Evolutionary conservation across 495 filamentous ascomycete species (phyloP), one percentile per base, ranked within the genome.

Genomic region (Penicillium cosmopolitanum): DNA sequence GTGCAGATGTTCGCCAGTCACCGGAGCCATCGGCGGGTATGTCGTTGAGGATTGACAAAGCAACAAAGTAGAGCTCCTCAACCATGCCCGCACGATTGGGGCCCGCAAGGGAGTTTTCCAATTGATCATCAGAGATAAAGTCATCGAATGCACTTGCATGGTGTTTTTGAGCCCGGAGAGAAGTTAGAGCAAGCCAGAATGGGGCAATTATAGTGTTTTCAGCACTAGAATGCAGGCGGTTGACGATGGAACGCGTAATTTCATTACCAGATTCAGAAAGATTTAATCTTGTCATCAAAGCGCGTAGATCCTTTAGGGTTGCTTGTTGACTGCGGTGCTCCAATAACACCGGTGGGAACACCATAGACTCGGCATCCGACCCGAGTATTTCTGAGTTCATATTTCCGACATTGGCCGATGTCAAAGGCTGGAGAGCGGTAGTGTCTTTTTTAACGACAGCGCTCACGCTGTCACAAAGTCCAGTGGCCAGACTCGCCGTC

Each of bases 121-220:
- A 35, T 13, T 80, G 72, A 12, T 80, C 75, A 33, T 71, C 66
- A 6, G 66, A 68, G 8, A 96, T 75, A 58, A 94, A 88, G 33
- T 88, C 85, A 43, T 91, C 90, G 4, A 90, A 70, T 40, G 80
- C 78, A 48, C 80, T 69, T 1, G 77, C 74, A 5, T 72, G 60
- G 21, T 81, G 74, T 5, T 81, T 73, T 35, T 56, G 65, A 23
- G 83, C 71, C 63, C 84, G 84, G 36, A 96, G 72, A 8, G 95
- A 78, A 43, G 89, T 85, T 55, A 92, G 82, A 1, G 89, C 81
- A 10, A 98, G 78, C 96, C 96, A 98, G 66, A 93, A 86, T 12
- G 86, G 87, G 15, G 91, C 85, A 35, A 95, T 62, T 44, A 84
- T 78, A 11, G 82, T 77, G 16, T 80, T 70, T 5, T 84, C 85